Evolutionary conservation across 441 rosid species (phyloP).

Genomic region (Erysimum cheiri): DNA sequence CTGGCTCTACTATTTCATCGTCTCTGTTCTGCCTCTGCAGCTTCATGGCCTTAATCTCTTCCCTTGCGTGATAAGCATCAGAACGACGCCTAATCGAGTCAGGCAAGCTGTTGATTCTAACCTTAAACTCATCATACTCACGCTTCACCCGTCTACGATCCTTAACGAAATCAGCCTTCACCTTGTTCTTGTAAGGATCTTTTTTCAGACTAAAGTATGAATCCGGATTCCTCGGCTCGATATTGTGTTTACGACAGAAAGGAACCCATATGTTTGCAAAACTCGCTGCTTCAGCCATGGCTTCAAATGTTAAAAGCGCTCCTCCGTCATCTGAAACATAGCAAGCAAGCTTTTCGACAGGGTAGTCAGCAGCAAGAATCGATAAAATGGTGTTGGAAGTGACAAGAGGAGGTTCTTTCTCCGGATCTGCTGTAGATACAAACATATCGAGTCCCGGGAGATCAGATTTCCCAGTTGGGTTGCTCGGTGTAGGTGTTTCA

Average conservation of each 20-base stretch:
- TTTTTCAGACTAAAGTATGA: constrained; percentile 74
- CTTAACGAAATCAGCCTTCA: constrained; percentile 69
- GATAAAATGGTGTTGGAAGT: constrained; percentile 91
- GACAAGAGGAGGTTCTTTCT: constrained; percentile 95
- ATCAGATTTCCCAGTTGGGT: constrained; percentile 86
- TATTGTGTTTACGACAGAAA: constrained; percentile 76
- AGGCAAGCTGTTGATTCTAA: constrained; percentile 76
- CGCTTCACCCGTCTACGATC: constrained; percentile 80
- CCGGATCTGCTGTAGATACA: constrained; percentile 96
- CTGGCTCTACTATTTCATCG: constrained; percentile 57
- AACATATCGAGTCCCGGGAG: constrained; percentile 89
- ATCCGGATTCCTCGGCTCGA: constrained; percentile 86
- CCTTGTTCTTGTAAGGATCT: constrained; percentile 86
- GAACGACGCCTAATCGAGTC: constrained; percentile 83
- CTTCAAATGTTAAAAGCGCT: constrained; percentile 88
- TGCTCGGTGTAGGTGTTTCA: constrained; percentile 68
- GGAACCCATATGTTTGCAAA: constrained; percentile 88
- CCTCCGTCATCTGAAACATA: constrained; percentile 96
- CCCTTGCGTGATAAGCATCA: constrained; percentile 82
- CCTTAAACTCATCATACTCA: constrained; percentile 88
- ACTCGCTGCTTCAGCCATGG: constrained; percentile 96
- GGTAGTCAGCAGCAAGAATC: constrained; percentile 83
- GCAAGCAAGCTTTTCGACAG: constrained; percentile 90
- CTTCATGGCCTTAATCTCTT: constrained; percentile 89
- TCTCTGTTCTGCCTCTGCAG: constrained; percentile 63